Percentiles rank a stretch among this genome's conserved stretches.
Evolutionary conservation across 2,329 filamentous ascomycete genomes (phyloP).

Genomic region (Sclerotinia glacialis): DNA sequence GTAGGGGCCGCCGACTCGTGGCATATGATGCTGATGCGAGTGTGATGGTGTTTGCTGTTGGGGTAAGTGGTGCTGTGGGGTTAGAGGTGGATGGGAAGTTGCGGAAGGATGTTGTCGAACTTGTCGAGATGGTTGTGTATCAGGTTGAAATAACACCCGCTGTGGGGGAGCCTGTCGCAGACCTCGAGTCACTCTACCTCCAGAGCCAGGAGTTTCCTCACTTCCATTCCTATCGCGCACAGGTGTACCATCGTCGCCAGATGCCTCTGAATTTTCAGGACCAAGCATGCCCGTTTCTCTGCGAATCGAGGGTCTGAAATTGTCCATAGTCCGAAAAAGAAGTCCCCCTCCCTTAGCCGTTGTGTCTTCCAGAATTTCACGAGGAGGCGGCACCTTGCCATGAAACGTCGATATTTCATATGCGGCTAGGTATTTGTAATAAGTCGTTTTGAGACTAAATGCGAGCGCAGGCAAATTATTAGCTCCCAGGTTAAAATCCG

Average conservation of each 20-base stretch:
- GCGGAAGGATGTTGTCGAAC: constrained; percentile 58
- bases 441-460: constrained; percentile 81
- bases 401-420: constrained; percentile 81
- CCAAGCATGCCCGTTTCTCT: constrained; percentile 43
- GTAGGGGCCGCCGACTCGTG: constrained; percentile 41
- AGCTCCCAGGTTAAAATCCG: constrained; percentile 71
- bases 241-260: constrained; percentile 59
- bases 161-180: constrained; percentile 81
- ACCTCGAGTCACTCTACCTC: constrained; percentile 59
- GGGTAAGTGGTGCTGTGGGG: constrained; percentile 31
- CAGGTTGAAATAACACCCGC: constrained; percentile 80
- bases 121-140: constrained; percentile 63
- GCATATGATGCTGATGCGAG: constrained; percentile 36
- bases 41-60: constrained; percentile 22
- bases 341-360: constrained; percentile 78
- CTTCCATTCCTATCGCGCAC: constrained; percentile 50
- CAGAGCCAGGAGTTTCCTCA: constrained; percentile 51
- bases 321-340: constrained; percentile 75
- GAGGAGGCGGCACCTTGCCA: constrained; percentile 77
- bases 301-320: constrained; percentile 56
- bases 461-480: constrained; percentile 78
- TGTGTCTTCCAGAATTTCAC: constrained; percentile 77
- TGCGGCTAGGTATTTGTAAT: constrained; percentile 84
- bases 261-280: constrained; percentile 58
- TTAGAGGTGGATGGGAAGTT: constrained; percentile 39